These are phyloP conservation scores for Rutstroemia sp. DNA, from an alignment of 2,329 filamentous ascomycete species.

Conservation along the genomic window DNA sequence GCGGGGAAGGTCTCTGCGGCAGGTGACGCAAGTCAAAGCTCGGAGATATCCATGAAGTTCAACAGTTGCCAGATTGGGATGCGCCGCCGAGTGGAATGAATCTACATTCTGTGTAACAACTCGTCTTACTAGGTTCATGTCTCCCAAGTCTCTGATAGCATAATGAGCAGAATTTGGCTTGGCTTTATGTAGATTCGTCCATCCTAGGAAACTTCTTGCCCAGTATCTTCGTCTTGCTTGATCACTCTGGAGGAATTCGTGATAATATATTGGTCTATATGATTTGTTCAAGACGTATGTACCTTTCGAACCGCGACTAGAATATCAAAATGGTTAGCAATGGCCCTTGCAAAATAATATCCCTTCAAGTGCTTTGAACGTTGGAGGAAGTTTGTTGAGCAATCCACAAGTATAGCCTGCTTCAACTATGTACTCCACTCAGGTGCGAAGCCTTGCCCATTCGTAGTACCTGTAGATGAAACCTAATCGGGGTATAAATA, in stretches of 20 bases:
- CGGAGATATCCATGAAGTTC: constrained; percentile 91
- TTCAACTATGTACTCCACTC: not conserved
- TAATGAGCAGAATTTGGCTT: constrained; percentile 72
- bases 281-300: constrained; percentile 89
- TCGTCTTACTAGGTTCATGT: constrained; percentile 62
- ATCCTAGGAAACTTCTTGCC: constrained; percentile 90
- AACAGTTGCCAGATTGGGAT: constrained; percentile 66
- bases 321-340: not conserved
- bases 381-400: not conserved
- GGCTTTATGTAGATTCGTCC: constrained; percentile 75
- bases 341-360: not conserved
- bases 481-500: not conserved
- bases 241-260: constrained; percentile 67
- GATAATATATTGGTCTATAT: constrained; percentile 87
- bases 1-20: constrained; percentile 63
- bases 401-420: not conserved
- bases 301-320: constrained; percentile 59
- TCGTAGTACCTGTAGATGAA: not conserved
- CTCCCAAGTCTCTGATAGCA: constrained; percentile 65
- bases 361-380: not conserved
- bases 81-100: constrained; percentile 76
- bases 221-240: constrained; percentile 80
- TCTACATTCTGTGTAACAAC: constrained; percentile 97
- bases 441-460: not conserved
- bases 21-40: constrained; percentile 73